Percentiles rank a stretch among this genome's conserved stretches.
phyloP scores from a whole-genome alignment of 371 early-diverging fungal genomes.

The Conidiobolus incongruus region DNA sequence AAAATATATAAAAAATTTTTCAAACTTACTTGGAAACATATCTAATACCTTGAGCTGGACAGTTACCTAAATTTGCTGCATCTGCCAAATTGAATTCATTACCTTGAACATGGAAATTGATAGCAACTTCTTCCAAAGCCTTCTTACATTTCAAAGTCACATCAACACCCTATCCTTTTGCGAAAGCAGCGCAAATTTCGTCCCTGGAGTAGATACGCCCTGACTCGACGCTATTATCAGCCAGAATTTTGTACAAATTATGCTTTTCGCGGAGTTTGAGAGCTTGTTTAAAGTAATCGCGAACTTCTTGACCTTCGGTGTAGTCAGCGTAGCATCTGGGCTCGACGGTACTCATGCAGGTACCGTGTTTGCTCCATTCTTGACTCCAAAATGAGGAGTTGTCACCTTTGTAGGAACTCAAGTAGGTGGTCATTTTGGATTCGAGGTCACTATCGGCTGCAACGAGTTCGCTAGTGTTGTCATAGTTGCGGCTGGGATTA shows the following conservation, averaged over 20 bases:
- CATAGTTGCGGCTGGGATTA: slow-evolving; percentile 26
- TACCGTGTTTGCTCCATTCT: slow-evolving; percentile 68
- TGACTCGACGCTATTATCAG: slow-evolving; percentile 29
- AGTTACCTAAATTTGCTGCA: too few relatives aligned
- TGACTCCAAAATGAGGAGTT: slow-evolving; percentile 22
- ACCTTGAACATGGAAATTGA: slow-evolving; percentile 12
- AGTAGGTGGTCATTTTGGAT: slow-evolving; percentile 31
- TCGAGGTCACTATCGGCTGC: slow-evolving; percentile 11
- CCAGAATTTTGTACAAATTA: slow-evolving; percentile 27
- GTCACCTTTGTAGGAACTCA: slow-evolving; percentile 47
- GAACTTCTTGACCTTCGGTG: slow-evolving; percentile 22
- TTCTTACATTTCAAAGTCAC: slow-evolving; percentile 19
- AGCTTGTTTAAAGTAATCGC: slow-evolving; percentile 24
- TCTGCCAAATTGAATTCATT: too few relatives aligned
- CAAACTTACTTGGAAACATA: too few relatives aligned
- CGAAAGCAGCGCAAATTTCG: slow-evolving; percentile 24
- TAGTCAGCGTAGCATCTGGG: slow-evolving; percentile 25
- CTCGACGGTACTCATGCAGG: slow-evolving; percentile 38
- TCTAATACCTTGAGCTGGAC: too few relatives aligned
- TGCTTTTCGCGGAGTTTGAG: slow-evolving; percentile 24
- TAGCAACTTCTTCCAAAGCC: slow-evolving; percentile 13
- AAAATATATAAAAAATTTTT: too few relatives aligned
- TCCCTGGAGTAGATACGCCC: slow-evolving; percentile 11
- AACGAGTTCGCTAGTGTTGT: background rate
- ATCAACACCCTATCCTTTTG: slow-evolving; percentile 16